Evolutionary conservation across 2,329 filamentous ascomycete genomes (phyloP).

Genomic region (Chaetomium strumarium): DNA sequence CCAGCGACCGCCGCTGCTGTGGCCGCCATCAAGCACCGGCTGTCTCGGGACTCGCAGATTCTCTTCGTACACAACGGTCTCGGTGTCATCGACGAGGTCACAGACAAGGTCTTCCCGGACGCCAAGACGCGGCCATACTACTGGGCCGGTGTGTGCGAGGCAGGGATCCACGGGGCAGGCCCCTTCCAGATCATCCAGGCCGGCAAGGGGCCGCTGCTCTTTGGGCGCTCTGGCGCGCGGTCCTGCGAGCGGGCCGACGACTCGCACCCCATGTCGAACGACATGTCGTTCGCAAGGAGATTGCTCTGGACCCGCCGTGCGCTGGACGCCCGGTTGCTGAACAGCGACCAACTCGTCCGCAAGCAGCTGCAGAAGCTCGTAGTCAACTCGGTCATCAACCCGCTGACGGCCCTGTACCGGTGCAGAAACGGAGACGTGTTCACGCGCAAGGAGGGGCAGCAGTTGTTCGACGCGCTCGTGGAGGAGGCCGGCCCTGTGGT

Average conservation of each 20-base stretch:
- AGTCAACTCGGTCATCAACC: conserved; percentile 61
- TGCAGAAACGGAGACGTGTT: conserved; percentile 16
- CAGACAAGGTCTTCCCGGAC: conserved; percentile 1
- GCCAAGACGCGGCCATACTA: conserved; percentile 7
- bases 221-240: too few species aligned
- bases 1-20: conserved; percentile 29
- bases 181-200: conserved; percentile 29
- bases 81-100: conserved; percentile 36
- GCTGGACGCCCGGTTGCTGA: background rate
- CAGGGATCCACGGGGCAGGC: conserved; percentile 22
- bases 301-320: too few species aligned
- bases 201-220: conserved; percentile 21
- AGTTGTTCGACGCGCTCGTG: background rate
- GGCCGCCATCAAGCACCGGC: background rate
- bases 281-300: too few species aligned
- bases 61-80: conserved; percentile 67
- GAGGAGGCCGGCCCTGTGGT: conserved; percentile 13
- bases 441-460: background rate
- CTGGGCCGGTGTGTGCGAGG: conserved; percentile 16
- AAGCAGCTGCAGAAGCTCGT: conserved; percentile 55
- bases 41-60: conserved; percentile 42
- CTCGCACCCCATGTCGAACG: too few species aligned
- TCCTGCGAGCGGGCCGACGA: too few species aligned
- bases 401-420: conserved; percentile 52
- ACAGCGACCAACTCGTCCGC: too few species aligned